phyloP scores from a whole-genome alignment of 1,284 basidiomycete species.

The Cutaneotrichosporon cutaneum region DNA sequence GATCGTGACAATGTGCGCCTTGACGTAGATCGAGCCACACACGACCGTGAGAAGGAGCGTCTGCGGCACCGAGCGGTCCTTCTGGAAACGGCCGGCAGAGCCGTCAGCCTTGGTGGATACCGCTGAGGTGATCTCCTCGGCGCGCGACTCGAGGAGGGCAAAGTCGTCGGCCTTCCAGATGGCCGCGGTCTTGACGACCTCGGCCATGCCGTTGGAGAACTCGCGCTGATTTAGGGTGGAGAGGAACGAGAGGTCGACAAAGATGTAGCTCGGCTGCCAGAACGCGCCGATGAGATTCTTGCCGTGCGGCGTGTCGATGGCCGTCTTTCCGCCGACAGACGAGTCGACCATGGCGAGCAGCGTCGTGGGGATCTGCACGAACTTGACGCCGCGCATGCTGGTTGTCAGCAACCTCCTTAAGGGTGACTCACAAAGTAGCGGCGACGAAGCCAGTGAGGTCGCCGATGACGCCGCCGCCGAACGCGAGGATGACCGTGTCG shows the following conservation, averaged over 20 bases:
- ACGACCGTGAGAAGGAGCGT: constrained; percentile 73
- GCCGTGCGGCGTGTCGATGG: constrained; percentile 92
- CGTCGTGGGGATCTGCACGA: constrained; percentile 95
- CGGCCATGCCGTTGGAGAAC: constrained; percentile 98
- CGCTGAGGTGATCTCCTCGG: constrained; percentile 77
- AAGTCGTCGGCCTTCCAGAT: constrained; percentile 93
- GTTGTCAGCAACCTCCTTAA: constrained; percentile 9
- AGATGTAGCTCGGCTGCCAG: constrained; percentile 96
- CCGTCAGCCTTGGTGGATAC: constrained; percentile 58
- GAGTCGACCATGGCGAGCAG: constrained; percentile 98
- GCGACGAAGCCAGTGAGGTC: constrained; percentile 95
- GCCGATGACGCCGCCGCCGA: constrained; percentile 95
- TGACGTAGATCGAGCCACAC: constrained; percentile 82
- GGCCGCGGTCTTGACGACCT: constrained; percentile 97
- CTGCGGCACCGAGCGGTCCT: constrained; percentile 68
- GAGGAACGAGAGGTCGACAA: constrained; percentile 95
- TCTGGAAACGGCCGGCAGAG: constrained; percentile 67
- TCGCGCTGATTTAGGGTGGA: constrained; percentile 89
- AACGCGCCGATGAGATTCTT: constrained; percentile 99
- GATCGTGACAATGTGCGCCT: constrained; percentile 90
- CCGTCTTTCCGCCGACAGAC: constrained; percentile 95
- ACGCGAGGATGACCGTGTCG: constrained; percentile 88
- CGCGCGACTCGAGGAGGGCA: constrained; percentile 75
- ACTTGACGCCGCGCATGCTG: constrained; percentile 84
- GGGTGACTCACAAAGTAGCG: constrained; percentile 83